Percentiles rank a stretch among this genome's conserved stretches.
Evolutionary conservation across 73 alveolate genomes (phyloP).

Genomic region (Paramecium pentaurelia): DNA sequence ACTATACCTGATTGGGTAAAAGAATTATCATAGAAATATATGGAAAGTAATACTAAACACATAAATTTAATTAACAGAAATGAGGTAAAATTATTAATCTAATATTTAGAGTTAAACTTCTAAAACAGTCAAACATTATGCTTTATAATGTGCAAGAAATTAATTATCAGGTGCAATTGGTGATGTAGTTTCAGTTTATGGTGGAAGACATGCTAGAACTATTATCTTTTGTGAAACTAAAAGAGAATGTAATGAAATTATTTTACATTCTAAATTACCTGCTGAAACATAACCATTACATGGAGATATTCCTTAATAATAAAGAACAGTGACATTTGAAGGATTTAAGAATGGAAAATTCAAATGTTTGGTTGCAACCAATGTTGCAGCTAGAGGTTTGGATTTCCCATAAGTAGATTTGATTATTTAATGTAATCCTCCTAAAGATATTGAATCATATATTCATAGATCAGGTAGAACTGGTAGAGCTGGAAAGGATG

Average conservation of each 20-base stretch:
- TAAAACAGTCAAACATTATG: slow-evolving; percentile 85
- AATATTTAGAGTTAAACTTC: slow-evolving; percentile 15
- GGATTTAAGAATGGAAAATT: slow-evolving; percentile 93
- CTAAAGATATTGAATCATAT: slow-evolving; percentile 96
- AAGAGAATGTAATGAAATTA: slow-evolving; percentile 88
- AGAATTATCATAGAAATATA: slow-evolving; percentile 72
- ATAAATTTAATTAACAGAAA: background rate
- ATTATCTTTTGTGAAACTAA: slow-evolving; percentile 95
- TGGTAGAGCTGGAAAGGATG: slow-evolving; percentile 96
- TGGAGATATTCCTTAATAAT: slow-evolving; percentile 79
- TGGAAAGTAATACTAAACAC: background rate
- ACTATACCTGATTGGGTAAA: slow-evolving; percentile 98
- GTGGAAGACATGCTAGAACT: slow-evolving; percentile 86
- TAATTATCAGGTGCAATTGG: slow-evolving; percentile 90
- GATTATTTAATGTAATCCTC: slow-evolving; percentile 95
- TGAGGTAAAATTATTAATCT: background rate
- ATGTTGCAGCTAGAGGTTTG: slow-evolving; percentile 98
- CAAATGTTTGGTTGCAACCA: slow-evolving; percentile 97
- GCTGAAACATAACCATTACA: slow-evolving; percentile 72
- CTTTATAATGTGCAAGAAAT: slow-evolving; percentile 84
- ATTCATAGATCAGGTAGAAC: slow-evolving; percentile 98
- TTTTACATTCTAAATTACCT: slow-evolving; percentile 83
- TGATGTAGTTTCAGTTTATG: slow-evolving; percentile 88
- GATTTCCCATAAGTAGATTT: slow-evolving; percentile 95
- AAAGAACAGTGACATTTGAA: slow-evolving; percentile 80